These are phyloP conservation scores for Nitzschia sp. DNA, from an alignment of 108 stramenopile genomes.

Conservation along the genomic window DNA sequence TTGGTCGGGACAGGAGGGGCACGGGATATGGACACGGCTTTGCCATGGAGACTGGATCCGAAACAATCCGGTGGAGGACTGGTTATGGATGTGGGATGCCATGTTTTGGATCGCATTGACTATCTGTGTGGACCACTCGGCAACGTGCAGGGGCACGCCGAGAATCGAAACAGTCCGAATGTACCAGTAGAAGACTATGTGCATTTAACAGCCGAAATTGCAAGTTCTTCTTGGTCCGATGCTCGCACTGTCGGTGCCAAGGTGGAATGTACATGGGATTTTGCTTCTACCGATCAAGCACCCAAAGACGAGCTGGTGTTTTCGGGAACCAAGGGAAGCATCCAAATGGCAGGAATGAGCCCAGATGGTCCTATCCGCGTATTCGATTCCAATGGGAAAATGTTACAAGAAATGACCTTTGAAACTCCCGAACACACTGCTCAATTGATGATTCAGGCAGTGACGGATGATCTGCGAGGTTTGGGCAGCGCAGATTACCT, in stretches of 20 bases:
- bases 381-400: conserved; percentile 35
- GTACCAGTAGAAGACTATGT: conserved; percentile 59
- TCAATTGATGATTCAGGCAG: conserved; percentile 59
- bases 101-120: conserved; percentile 63
- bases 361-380: conserved; percentile 52
- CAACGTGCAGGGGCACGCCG: conserved; percentile 39
- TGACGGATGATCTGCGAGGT: conserved; percentile 50
- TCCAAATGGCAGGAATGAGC: conserved; percentile 59
- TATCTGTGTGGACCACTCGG: conserved; percentile 60
- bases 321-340: conserved; percentile 45
- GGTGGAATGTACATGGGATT: conserved; percentile 60
- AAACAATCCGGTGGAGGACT: conserved; percentile 56
- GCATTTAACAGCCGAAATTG: conserved; percentile 37
- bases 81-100: conserved; percentile 74
- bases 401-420: conserved; percentile 41
- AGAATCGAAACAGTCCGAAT: conserved; percentile 25
- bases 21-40: conserved; percentile 17
- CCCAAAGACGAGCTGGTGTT: conserved; percentile 53
- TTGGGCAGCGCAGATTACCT: conserved; percentile 21
- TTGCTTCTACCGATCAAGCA: conserved; percentile 30
- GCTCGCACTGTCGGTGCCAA: conserved; percentile 34
- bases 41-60: conserved; percentile 57
- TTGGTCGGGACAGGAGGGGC: conserved; percentile 34
- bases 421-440: conserved; percentile 56
- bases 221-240: conserved; percentile 32